These are phyloP conservation scores for Thielaviopsis populi DNA, from an alignment of 2,329 filamentous ascomycete species.

Conservation along the genomic window DNA sequence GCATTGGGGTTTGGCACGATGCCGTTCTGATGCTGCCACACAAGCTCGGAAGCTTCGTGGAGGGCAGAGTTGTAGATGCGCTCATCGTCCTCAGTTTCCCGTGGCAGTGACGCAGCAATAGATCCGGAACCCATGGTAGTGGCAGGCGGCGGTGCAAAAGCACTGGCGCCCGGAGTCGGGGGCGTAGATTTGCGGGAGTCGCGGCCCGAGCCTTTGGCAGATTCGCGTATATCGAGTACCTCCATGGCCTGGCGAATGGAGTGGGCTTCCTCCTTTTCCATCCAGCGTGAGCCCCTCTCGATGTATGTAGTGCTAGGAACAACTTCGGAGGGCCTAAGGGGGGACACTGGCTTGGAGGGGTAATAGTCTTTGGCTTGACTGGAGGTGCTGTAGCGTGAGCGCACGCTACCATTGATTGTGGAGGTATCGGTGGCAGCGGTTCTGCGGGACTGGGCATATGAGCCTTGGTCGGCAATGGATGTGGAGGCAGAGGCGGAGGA, in stretches of 20 bases:
- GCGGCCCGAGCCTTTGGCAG: conserved; percentile 4
- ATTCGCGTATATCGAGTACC: conserved; percentile 47
- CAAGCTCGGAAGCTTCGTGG: conserved; percentile 62
- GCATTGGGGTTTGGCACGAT: conserved; percentile 41
- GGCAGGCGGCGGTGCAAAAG: conserved; percentile 10
- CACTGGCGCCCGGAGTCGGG: background rate
- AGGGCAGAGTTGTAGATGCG: conserved; percentile 56
- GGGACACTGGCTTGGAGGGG: conserved; percentile 27
- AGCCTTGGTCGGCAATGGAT: conserved; percentile 13
- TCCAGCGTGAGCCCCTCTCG: conserved; percentile 59
- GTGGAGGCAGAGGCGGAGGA: conserved; percentile 5
- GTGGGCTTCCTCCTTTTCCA: conserved; percentile 63
- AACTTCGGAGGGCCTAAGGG: conserved; percentile 43
- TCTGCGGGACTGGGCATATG: conserved; percentile 11
- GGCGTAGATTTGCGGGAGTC: conserved; percentile 17
- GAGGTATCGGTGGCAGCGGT: conserved; percentile 13
- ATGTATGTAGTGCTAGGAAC: conserved; percentile 55
- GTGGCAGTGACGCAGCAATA: conserved; percentile 18
- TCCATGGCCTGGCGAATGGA: conserved; percentile 59
- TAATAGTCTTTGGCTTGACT: conserved; percentile 38
- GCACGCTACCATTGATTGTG: conserved; percentile 26
- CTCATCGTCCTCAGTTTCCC: conserved; percentile 38
- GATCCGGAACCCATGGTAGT: conserved; percentile 3
- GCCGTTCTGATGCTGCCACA: conserved; percentile 56
- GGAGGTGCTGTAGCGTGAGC: conserved; percentile 36